Conservation (phyloP, 1,284 basidiomycete genomes). For the Violaceomyces palustris region DNA sequence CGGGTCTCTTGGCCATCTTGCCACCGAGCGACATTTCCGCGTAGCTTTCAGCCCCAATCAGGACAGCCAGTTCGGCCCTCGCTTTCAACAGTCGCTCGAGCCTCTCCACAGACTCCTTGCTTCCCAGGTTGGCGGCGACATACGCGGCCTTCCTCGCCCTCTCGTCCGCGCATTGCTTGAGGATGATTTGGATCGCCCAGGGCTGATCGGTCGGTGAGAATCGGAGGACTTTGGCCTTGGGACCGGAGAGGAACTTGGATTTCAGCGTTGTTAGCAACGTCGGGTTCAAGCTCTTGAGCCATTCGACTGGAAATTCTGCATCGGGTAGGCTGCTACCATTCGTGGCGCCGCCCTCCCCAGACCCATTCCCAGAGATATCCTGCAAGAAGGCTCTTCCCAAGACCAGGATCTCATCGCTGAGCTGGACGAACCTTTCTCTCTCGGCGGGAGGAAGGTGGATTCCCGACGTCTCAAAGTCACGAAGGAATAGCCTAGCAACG, state of each 20-base stretch:
- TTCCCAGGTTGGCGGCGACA: conserved; percentile 47
- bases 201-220: conserved; percentile 55
- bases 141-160: conserved; percentile 75
- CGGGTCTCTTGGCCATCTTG: conserved; percentile 49
- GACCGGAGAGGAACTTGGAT: conserved; percentile 6
- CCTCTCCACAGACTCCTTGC: conserved; percentile 28
- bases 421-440: conserved; percentile 74
- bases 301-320: conserved; percentile 26
- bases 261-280: conserved; percentile 13
- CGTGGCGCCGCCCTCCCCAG: conserved; percentile 15
- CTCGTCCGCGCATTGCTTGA: conserved; percentile 73
- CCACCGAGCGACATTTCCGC: conserved; percentile 47
- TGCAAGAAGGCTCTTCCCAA: conserved; percentile 81
- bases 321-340: conserved; percentile 6
- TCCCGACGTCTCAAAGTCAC: conserved; percentile 95
- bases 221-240: conserved; percentile 14
- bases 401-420: conserved; percentile 86
- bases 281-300: conserved; percentile 27
- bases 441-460: conserved; percentile 77
- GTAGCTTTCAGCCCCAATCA: conserved; percentile 44
- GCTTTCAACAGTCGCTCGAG: conserved; percentile 42
- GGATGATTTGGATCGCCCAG: conserved; percentile 84
- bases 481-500: conserved; percentile 86
- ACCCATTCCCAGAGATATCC: conserved; percentile 25
- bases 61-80: conserved; percentile 39